Base-by-base conservation (phyloP, 1,284 basidiomycete genomes). In the Thelephora terrestris region DNA sequence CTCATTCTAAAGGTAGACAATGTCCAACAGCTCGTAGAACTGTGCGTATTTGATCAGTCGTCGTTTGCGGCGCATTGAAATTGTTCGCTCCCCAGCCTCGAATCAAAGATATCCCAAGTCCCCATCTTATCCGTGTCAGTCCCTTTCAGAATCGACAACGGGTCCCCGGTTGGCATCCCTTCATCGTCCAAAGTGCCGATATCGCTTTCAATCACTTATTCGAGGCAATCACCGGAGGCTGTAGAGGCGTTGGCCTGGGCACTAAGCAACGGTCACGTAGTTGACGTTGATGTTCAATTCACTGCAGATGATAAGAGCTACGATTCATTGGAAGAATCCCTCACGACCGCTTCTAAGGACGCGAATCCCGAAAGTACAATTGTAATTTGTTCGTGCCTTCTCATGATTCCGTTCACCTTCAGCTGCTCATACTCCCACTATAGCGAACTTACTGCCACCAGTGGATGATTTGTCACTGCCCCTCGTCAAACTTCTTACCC, bases 391-490 rank as follows among this genome's bases (percentile, higher is more conserved):
- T 60, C 56, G 86, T 74, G 20, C 50, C 42, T 43, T 20, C 14
- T 42, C 16, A 14, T 14, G 17, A 23, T n/a, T 9, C 17, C 10
- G 18, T 9, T 12, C n/a, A 42, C 25, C 10, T 23, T 21, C 12
- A 42, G 20, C 21, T n/a, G 10, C 21, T 23, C 17, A 17, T 50
- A n/a, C 42, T 21, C 43, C 51, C 37, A 35, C 23, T 35, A 35
- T 58, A 93, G 90, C 86, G 48, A 91, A 90, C 58, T 67, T 91
- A 27, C 75, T 93, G 2, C 90, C 89, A 20, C 91, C 91, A n/a
- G 85, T 89, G 1, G 76, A 90, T 55, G 79, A 81, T 54, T 68
- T 85, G 40, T 67, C 76, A 40, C 67, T 85, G 23, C 80, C 85
- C 0, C 80, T 85, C 47, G 83, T 88, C 24, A 81, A 87, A 59